A percentile compares a stretch with the other conserved stretches of the same genome.
Conservation (phyloP, 2,329 filamentous ascomycete genomes). For the Diaporthe sp. region DNA sequence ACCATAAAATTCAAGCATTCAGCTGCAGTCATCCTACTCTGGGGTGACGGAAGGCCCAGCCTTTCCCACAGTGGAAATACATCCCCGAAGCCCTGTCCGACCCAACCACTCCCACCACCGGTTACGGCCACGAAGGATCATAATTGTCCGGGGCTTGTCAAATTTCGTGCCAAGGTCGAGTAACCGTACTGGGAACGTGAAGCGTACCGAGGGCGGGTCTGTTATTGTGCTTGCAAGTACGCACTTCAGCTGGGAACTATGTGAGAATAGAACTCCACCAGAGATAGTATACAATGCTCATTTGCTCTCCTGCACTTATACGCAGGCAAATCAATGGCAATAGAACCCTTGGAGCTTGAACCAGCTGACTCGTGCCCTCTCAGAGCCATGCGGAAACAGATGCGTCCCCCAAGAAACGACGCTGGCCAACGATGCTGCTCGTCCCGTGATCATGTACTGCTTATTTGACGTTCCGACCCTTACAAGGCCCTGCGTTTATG, state of each 20-base stretch:
- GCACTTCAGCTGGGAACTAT: background rate
- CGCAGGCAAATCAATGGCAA: background rate
- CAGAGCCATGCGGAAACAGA: background rate
- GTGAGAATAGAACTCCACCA: background rate
- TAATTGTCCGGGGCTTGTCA: background rate
- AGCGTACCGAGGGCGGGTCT: background rate
- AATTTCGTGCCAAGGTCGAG: background rate
- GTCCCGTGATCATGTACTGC: background rate
- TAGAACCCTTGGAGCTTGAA: background rate
- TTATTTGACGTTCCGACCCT: background rate
- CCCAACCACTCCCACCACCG: background rate
- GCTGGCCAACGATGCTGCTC: background rate
- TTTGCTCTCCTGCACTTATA: background rate
- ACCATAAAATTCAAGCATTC: slow-evolving; percentile 8
- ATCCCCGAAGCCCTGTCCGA: slow-evolving; percentile 1
- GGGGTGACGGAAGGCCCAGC: background rate
- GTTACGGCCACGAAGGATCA: slow-evolving; percentile 8
- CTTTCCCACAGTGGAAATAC: slow-evolving; percentile 14
- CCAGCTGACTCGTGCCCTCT: background rate
- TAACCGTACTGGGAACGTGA: slow-evolving; percentile 20
- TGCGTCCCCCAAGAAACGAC: background rate
- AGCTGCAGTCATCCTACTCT: slow-evolving; percentile 3
- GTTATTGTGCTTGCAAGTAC: background rate
- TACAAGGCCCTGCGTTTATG: background rate
- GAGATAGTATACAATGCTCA: background rate